Evolutionary conservation across 208 protist species (phyloP), one percentile per base, ranked within the genome.

Genomic region (Leishmania martiniquensis): DNA sequence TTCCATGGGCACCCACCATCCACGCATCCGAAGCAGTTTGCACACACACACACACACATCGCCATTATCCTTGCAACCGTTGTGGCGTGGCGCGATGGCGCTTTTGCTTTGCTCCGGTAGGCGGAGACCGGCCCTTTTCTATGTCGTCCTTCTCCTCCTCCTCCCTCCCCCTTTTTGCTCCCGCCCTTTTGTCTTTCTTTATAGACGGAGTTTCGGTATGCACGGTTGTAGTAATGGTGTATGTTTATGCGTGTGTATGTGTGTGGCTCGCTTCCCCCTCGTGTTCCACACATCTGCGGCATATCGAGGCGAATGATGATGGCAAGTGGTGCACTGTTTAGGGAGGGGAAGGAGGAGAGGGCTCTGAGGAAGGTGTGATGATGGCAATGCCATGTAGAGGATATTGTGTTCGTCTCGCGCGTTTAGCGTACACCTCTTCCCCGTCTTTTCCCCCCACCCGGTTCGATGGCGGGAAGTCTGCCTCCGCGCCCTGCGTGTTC

Each of bases 131-230:
- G 9, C 47, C 13, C 13, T 51, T 51, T 51, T 5, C 47, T 15
- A 51, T 51, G 47, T 10, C 6, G 22, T 17, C 29, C 29, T 57
- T 1, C 6, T 37, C n/a, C 22, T 9, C 12, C n/a, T 25, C 25
- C 54, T 0, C 10, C 32, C 3, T 13, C 32, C 32, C 9, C 32
- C 2, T 15, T 25, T 17, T 70, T 29, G 2, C 66, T 13, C 13
- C 15, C 25, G 10, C 12, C 54, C 69, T 67, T 71, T 77, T 72
- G 9, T 42, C 7, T 34, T 73, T 20, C 20, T 77, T 74, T 9
- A 13, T 13, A n/a, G n/a, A n/a, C n/a, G n/a, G n/a, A n/a, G n/a
- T n/a, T n/a, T n/a, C n/a, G n/a, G n/a, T n/a, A n/a, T n/a, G n/a
- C n/a, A n/a, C n/a, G n/a, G n/a, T n/a, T n/a, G n/a, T n/a, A n/a